Conservation (phyloP, 2,329 filamentous ascomycete genomes). For the Colletotrichum lupini region DNA sequence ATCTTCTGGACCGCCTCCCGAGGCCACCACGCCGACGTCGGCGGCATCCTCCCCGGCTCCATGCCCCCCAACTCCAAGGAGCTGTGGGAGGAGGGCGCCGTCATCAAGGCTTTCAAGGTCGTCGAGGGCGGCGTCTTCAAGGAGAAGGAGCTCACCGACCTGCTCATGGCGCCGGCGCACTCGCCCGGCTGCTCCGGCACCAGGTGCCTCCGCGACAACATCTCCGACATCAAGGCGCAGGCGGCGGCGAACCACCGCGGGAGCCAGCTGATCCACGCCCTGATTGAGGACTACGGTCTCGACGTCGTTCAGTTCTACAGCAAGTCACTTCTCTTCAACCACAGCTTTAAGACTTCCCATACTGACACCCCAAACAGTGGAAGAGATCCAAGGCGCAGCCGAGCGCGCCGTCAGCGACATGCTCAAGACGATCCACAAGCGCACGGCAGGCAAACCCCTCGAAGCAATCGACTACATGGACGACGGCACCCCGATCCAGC, state of each 20-base stretch:
- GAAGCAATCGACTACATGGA: slow-evolving; percentile 87
- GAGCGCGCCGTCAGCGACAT: slow-evolving; percentile 80
- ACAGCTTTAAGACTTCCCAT: neutral
- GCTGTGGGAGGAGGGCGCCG: slow-evolving; percentile 73
- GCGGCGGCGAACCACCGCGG: slow-evolving; percentile 89
- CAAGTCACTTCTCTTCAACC: neutral
- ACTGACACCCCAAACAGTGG: slow-evolving; percentile 55
- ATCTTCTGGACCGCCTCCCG: slow-evolving; percentile 70
- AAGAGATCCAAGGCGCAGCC: slow-evolving; percentile 83
- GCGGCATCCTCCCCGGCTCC: slow-evolving; percentile 82
- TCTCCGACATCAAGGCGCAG: slow-evolving; percentile 88
- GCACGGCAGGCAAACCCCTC: slow-evolving; percentile 77
- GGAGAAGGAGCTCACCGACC: slow-evolving; percentile 78
- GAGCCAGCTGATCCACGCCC: slow-evolving; percentile 76
- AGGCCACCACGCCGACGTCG: slow-evolving; percentile 81
- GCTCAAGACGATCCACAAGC: slow-evolving; percentile 76
- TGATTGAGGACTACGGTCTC: slow-evolving; percentile 80
- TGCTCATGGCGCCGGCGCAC: slow-evolving; percentile 78
- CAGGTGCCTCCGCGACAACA: slow-evolving; percentile 82
- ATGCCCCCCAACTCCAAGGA: slow-evolving; percentile 83
- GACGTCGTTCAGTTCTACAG: slow-evolving; percentile 73
- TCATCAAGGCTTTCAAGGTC: slow-evolving; percentile 75
- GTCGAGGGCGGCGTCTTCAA: slow-evolving; percentile 83
- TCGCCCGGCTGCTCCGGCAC: slow-evolving; percentile 83
- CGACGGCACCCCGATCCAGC: slow-evolving; percentile 81